phyloP scores from a whole-genome alignment of 2,329 filamentous ascomycete species.

The Endoconidiophora polonica region DNA sequence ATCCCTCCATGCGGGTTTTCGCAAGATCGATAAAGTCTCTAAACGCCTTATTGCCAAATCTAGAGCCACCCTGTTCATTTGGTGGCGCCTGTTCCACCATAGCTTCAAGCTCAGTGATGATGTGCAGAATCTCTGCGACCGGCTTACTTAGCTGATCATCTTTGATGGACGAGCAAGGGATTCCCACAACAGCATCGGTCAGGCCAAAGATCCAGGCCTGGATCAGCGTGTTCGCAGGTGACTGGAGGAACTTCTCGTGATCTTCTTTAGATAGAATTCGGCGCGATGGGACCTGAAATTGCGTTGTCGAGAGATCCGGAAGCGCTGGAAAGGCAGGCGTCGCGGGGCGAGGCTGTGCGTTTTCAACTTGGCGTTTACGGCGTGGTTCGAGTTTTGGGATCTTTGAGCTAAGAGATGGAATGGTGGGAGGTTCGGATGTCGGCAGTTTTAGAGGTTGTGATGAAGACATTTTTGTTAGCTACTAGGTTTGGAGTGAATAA shows the following conservation, averaged over 20 bases:
- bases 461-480: constrained; percentile 1
- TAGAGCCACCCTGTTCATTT: constrained; percentile 69
- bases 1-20: constrained; percentile 35
- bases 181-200: constrained; percentile 62
- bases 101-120: constrained; percentile 53
- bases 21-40: constrained; percentile 61
- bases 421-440: constrained; percentile 12
- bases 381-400: constrained; percentile 54
- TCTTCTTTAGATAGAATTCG: constrained; percentile 70
- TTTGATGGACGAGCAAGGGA: constrained; percentile 43
- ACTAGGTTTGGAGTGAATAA: not conserved
- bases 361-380: constrained; percentile 32
- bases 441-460: not conserved
- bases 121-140: constrained; percentile 46
- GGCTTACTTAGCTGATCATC: constrained; percentile 41
- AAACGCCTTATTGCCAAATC: constrained; percentile 92
- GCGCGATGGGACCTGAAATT: constrained; percentile 51
- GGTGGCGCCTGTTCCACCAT: constrained; percentile 57
- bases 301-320: constrained; percentile 40
- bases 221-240: constrained; percentile 58
- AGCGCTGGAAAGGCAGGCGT: constrained; percentile 53
- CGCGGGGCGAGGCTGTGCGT: constrained; percentile 48
- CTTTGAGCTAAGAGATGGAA: constrained; percentile 29
- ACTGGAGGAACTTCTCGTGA: constrained; percentile 65
- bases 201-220: constrained; percentile 75